A percentile compares a stretch with the other conserved stretches of the same genome.
These are phyloP conservation scores for Maudiozyma pseudohumilis DNA, from an alignment of 805 yeast genomes.

Conservation along the genomic window DNA sequence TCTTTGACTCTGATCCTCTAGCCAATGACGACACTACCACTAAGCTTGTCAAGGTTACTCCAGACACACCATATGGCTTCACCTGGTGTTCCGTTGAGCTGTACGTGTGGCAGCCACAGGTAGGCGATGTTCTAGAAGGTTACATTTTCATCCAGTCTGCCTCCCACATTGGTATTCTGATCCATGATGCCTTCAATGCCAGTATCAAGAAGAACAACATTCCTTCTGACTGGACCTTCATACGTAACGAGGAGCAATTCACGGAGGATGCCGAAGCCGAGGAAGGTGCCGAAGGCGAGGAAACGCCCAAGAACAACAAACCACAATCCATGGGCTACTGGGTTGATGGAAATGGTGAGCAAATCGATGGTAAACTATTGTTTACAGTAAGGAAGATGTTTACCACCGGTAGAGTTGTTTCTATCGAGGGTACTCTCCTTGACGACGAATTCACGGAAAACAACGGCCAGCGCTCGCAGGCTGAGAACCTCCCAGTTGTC, in stretches of 20 bases:
- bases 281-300: slow-evolving; percentile 6
- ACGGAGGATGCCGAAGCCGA: slow-evolving; percentile 15
- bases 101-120: slow-evolving; percentile 79
- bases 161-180: slow-evolving; percentile 82
- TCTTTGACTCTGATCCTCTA: slow-evolving; percentile 36
- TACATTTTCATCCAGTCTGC: slow-evolving; percentile 86
- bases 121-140: slow-evolving; percentile 85
- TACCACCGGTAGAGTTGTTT: slow-evolving; percentile 70
- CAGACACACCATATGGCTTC: slow-evolving; percentile 80
- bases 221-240: slow-evolving; percentile 79
- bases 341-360: slow-evolving; percentile 65
- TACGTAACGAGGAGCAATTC: slow-evolving; percentile 59
- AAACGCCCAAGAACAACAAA: slow-evolving; percentile 9
- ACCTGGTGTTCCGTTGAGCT: slow-evolving; percentile 79
- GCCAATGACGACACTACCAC: slow-evolving; percentile 29
- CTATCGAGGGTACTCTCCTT: slow-evolving; percentile 79
- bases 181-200: slow-evolving; percentile 93
- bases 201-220: slow-evolving; percentile 76
- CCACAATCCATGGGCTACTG: slow-evolving; percentile 70
- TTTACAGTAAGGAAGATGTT: slow-evolving; percentile 67
- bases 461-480: slow-evolving; percentile 32
- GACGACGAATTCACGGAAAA: slow-evolving; percentile 11
- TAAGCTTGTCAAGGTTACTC: slow-evolving; percentile 55
- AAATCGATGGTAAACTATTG: slow-evolving; percentile 72
- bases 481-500: slow-evolving; percentile 45